Conservation (phyloP, 2,329 filamentous ascomycete species). For the Phymatotrichopsis omnivora region DNA sequence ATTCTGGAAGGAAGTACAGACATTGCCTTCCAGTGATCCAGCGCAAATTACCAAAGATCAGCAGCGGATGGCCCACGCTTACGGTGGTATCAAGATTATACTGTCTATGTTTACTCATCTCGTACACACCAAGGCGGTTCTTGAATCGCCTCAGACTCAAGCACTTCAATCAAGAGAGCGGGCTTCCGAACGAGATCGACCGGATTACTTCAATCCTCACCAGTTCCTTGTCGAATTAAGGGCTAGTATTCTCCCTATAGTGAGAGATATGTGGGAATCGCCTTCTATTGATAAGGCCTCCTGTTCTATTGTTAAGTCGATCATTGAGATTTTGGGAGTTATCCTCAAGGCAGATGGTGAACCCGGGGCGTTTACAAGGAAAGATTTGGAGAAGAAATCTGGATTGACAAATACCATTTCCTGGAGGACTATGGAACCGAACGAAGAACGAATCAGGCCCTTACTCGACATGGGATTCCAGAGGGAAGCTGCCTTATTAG, state of each 20-base stretch:
- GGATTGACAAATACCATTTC: constrained; percentile 27
- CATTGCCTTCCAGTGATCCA: constrained; percentile 38
- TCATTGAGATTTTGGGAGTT: constrained; percentile 73
- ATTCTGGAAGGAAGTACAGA: constrained; percentile 47
- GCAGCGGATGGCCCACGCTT: constrained; percentile 42
- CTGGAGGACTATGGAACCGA: constrained; percentile 31
- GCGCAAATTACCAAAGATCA: constrained; percentile 37
- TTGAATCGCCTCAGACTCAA: constrained; percentile 59
- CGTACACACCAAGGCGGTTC: constrained; percentile 65
- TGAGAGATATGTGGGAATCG: constrained; percentile 75
- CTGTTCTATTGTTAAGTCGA: constrained; percentile 61
- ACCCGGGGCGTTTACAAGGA: constrained; percentile 49
- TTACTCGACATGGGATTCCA: constrained; percentile 31
- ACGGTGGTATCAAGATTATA: constrained; percentile 66
- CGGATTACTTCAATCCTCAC: constrained; percentile 53
- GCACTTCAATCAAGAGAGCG: constrained; percentile 39
- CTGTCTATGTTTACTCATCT: constrained; percentile 70
- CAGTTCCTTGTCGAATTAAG: constrained; percentile 84
- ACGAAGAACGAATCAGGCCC: constrained; percentile 29
- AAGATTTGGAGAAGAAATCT: constrained; percentile 22
- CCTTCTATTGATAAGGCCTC: constrained; percentile 71
- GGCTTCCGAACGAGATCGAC: constrained; percentile 45
- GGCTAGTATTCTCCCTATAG: constrained; percentile 63
- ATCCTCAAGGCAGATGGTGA: constrained; percentile 73
- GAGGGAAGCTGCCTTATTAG: constrained; percentile 26